Base-by-base conservation (phyloP, 108 stramenopile genomes). In the Seminavis robusta region DNA sequence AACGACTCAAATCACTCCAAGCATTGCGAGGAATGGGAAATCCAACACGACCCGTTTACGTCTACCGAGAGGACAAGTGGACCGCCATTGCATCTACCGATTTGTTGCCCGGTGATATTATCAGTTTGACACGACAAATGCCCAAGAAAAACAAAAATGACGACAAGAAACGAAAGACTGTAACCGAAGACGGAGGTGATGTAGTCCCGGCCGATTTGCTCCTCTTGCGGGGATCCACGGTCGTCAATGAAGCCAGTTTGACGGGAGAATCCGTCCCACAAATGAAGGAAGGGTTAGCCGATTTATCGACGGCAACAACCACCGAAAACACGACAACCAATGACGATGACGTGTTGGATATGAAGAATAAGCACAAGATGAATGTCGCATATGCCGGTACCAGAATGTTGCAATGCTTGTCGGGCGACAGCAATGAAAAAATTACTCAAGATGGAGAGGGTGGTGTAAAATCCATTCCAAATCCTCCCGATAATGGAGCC, bases 231-330 rank as follows among this genome's bases (percentile, higher is more conserved):
- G 97, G 95, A 6, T 78, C 86, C 5, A 88, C 91, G 9, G 96
- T 97, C 4, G 91, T 95, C n/a, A 95, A 95, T 52, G 96, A 97
- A 67, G 92, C 96, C 26, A 92, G 86, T 58, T 67, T 97, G 47
- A 95, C 94, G 7, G 94, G 97, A 33, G 97, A 97, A 63, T 91
- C 89, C 45, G 92, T 95, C 1, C 97, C 97, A 3, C 97, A 98
- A 69, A 97, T 98, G 95, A 98, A 98, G 71, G 97, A 97, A 44
- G 95, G 93, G 3, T 53, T 98, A 8, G 48, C 53, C 21, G 80
- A 89, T 47, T 40, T 88, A 24, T 68, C 68, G 13, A 65, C 75
- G 31, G n/a, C n/a, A n/a, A n/a, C n/a, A n/a, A n/a, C n/a, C n/a
- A n/a, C n/a, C n/a, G n/a, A n/a, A n/a, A n/a, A n/a, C n/a, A n/a